phyloP scores from a whole-genome alignment of 73 alveolate genomes.

The Symbiodinium natans region DNA sequence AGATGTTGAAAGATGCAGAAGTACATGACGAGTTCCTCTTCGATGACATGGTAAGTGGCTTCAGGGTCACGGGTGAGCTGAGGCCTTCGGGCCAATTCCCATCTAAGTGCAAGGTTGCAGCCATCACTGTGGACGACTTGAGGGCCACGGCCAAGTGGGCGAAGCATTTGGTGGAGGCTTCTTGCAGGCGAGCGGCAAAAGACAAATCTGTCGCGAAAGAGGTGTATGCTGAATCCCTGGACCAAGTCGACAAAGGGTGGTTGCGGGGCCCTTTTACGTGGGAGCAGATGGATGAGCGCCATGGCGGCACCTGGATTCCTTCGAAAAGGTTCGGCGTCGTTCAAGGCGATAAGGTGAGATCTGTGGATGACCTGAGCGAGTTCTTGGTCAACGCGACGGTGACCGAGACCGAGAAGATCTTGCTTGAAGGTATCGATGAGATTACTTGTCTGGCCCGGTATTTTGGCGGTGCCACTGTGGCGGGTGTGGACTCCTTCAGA shows the following conservation, averaged over 20 bases:
- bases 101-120: background rate
- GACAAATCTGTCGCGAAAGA: background rate
- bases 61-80: background rate
- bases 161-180: background rate
- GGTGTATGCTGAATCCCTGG: background rate
- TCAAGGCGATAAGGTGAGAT: background rate
- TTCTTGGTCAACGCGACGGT: background rate
- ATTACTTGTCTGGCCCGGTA: background rate
- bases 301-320: background rate
- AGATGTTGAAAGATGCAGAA: constrained; percentile 21
- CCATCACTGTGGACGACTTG: background rate
- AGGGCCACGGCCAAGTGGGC: constrained; percentile 9
- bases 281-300: background rate
- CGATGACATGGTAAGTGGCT: background rate
- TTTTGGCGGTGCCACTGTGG: background rate
- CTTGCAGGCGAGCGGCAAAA: background rate
- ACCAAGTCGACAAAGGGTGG: background rate
- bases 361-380: constrained; percentile 15
- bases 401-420: background rate
- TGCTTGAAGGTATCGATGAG: background rate
- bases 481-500: background rate
- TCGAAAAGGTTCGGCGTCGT: constrained; percentile 1
- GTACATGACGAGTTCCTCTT: background rate
- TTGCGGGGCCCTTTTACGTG: background rate
- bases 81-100: background rate